Conservation (phyloP, 805 yeast species). For the Lipomyces chichibuensis region DNA sequence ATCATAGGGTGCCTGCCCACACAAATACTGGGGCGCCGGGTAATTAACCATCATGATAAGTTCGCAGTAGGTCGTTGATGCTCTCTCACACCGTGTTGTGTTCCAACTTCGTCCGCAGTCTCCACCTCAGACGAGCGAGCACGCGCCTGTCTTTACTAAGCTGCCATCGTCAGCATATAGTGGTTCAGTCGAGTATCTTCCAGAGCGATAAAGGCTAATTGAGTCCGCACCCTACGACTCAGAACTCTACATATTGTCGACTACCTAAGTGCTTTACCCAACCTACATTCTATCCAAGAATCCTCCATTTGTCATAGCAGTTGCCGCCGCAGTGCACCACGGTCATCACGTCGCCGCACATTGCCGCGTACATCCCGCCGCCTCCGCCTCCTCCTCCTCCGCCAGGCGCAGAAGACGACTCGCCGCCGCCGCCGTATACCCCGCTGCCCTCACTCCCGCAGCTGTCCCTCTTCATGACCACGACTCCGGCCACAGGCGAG, state of each 20-base stretch:
- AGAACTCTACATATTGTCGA: neutral
- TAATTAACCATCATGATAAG: neutral
- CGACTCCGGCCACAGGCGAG: slow-evolving; percentile 16
- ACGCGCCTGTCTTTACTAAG: neutral
- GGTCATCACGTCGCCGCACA: slow-evolving; percentile 1
- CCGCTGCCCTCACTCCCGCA: slow-evolving; percentile 24
- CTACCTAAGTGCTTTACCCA: neutral
- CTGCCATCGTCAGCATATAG: neutral
- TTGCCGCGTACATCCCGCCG: neutral
- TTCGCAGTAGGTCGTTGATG: neutral
- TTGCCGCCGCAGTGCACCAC: neutral
- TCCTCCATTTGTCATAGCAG: neutral
- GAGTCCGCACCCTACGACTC: neutral
- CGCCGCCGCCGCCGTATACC: slow-evolving; percentile 32
- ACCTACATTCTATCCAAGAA: neutral
- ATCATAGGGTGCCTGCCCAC: neutral
- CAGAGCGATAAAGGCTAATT: neutral
- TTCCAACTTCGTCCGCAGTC: neutral
- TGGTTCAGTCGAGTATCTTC: neutral
- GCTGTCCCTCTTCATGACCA: slow-evolving; percentile 10
- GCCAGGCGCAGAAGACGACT: slow-evolving; percentile 19
- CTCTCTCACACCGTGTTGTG: too few species aligned
- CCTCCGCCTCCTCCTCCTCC: slow-evolving; percentile 17
- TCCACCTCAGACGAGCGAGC: neutral
- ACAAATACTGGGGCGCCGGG: neutral